Evolutionary conservation across 129 eudicot species (phyloP), one percentile per base, ranked within the genome.

Genomic region (Saposhnikovia divaricata): DNA sequence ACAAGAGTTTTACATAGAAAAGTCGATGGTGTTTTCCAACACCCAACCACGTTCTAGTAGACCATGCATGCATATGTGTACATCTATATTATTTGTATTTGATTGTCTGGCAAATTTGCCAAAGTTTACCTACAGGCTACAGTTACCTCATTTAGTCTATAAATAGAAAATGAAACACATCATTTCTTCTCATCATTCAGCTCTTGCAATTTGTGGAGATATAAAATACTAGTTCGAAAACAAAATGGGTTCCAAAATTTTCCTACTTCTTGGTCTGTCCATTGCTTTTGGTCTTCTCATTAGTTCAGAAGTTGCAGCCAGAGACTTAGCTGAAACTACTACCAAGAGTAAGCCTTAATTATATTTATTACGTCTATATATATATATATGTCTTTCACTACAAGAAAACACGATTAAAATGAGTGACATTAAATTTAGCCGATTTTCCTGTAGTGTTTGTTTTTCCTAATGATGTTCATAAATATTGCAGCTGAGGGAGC

Each of bases 291-390:
- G 47, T 43, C 81, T 78, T 27, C 55, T 68, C 63, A 68, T 70
- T 70, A 14, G 72, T 10, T 79, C 82, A 9, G 46, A 68, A 44
- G 82, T 79, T 15, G 77, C 76, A 18, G 82, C 82, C 14, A 69
- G 66, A 27, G 77, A 79, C 9, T 50, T 79, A 13, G 76, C 66
- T 69, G 82, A 79, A 39, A 65, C 74, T n/a, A 48, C 68, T 51
- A 10, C 50, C 50, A 46, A 18, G 53, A 38, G 46, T 19, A 6
- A 77, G 21, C 37, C 11, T 57, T 12, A 40, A 40, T 4, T 8
- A 21, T 31, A 31, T 31, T 78, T 23, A 9, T 5, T 8, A 12
- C 13, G 4, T 8, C 10, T 23, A 31, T 31, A 31, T 31, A 31
- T 31, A 31, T 31, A 31, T 31, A 31, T 31, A 31, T 31, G 34